Evolutionary conservation across 495 filamentous ascomycete genomes (phyloP).

Genomic region (Talaromyces trachyspermus): DNA sequence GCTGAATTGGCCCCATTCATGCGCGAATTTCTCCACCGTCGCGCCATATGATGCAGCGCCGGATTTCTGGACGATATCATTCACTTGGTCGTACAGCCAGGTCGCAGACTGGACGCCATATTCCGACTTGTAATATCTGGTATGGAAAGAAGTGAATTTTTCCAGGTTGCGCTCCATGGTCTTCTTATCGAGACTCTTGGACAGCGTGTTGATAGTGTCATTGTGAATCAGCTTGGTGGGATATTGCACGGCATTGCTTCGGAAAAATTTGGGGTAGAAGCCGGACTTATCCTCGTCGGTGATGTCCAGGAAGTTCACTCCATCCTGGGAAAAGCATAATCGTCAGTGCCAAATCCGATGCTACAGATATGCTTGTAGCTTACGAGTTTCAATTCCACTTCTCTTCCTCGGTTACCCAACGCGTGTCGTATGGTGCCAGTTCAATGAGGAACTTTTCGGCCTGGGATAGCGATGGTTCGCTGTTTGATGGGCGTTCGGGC

Average conservation of each 20-base stretch:
- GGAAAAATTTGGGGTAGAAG: conserved; percentile 20
- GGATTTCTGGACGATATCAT: conserved; percentile 56
- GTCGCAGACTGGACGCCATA: conserved; percentile 81
- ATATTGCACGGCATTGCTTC: conserved; percentile 40
- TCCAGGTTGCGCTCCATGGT: conserved; percentile 74
- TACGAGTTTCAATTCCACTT: conserved; percentile 87
- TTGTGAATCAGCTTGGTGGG: conserved; percentile 61
- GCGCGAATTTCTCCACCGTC: conserved; percentile 62
- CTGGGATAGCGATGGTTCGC: conserved; percentile 3
- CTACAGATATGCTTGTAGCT: conserved; percentile 14
- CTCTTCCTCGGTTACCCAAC: conserved; percentile 87
- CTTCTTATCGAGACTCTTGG: conserved; percentile 60
- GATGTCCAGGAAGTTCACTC: conserved; percentile 91
- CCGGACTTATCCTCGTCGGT: conserved; percentile 51
- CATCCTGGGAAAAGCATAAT: too few species aligned
- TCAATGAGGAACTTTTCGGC: conserved; percentile 70
- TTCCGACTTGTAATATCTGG: conserved; percentile 82
- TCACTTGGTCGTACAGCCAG: conserved; percentile 78
- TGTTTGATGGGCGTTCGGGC: conserved; percentile 20
- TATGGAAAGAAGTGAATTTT: conserved; percentile 74
- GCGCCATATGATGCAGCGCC: conserved; percentile 65
- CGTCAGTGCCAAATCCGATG: too few species aligned
- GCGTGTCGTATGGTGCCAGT: conserved; percentile 72
- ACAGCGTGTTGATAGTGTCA: conserved; percentile 57
- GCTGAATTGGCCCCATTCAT: conserved; percentile 84